Conservation (phyloP, 2,329 filamentous ascomycete genomes). For the Diaporthe humulicola region DNA sequence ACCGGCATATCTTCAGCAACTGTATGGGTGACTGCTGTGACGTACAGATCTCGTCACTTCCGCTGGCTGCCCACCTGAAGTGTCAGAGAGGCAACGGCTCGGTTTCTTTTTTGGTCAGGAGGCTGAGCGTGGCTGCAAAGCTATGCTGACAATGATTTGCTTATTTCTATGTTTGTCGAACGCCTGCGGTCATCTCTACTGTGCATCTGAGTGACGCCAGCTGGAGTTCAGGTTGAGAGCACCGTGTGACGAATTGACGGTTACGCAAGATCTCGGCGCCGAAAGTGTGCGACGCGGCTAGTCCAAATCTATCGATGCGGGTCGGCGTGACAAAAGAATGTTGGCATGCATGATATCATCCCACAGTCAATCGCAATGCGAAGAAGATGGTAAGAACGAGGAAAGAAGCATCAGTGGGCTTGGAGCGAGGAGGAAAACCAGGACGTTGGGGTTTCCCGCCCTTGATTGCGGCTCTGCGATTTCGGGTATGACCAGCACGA, state of each 20-base stretch:
- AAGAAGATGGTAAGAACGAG: background rate
- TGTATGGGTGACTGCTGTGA: background rate
- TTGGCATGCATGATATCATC: background rate
- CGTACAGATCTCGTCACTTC: background rate
- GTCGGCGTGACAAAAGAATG: background rate
- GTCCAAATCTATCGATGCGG: background rate
- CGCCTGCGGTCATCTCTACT: background rate
- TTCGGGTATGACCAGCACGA: background rate
- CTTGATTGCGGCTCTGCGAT: conserved; percentile 7
- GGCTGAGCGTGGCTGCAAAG: background rate
- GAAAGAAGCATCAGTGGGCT: background rate
- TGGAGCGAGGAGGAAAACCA: background rate
- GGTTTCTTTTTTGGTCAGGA: background rate
- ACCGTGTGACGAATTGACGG: background rate
- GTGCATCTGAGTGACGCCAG: background rate
- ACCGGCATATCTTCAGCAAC: too few species aligned
- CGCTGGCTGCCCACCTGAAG: background rate
- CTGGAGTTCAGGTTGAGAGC: background rate
- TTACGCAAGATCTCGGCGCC: too few species aligned
- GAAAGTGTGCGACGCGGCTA: background rate
- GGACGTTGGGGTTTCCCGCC: background rate
- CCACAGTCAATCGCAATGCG: background rate
- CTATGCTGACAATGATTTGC: background rate
- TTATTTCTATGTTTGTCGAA: background rate
- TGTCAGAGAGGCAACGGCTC: background rate